Percentiles rank a stretch among this genome's conserved stretches.
Conservation (phyloP, 805 yeast genomes). For the Candida schatavii region DNA sequence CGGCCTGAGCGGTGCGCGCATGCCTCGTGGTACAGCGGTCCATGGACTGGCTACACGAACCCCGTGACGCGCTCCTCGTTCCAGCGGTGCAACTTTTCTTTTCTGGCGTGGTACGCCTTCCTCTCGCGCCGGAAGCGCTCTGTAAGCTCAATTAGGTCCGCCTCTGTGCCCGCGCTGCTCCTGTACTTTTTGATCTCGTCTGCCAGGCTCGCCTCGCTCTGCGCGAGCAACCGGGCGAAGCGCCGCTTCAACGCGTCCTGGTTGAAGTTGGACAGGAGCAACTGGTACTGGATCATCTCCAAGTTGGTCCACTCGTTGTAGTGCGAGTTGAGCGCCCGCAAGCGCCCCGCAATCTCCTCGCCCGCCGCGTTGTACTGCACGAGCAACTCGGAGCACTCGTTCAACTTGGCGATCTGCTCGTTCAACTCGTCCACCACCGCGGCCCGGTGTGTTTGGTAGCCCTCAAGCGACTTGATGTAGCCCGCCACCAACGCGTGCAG, state of each 20-base stretch:
- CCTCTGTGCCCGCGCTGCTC: constrained; percentile 10
- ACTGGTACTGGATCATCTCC: constrained; percentile 38
- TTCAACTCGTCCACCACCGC: constrained; percentile 13
- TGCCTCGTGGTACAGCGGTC: too few species aligned
- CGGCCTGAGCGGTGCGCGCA: too few species aligned
- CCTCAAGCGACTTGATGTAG: constrained; percentile 22
- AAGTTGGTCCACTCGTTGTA: constrained; percentile 32
- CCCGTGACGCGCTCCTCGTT: constrained; percentile 44
- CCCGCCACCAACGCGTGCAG: constrained; percentile 31
- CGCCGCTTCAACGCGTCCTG: constrained; percentile 28
- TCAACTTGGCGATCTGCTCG: constrained; percentile 16
- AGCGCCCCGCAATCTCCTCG: constrained; percentile 21
- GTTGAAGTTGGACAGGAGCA: constrained; percentile 36
- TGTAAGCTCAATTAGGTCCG: constrained; percentile 16
- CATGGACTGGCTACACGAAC: constrained; percentile 17
- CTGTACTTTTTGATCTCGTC: constrained; percentile 14
- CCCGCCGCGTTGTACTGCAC: constrained; percentile 19
- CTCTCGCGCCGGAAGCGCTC: constrained; percentile 21
- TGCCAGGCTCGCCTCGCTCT: constrained; percentile 19
- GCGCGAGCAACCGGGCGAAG: constrained; percentile 22
- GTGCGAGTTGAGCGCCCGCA: constrained; percentile 19
- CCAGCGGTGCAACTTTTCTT: constrained; percentile 41
- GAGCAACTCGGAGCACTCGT: constrained; percentile 17
- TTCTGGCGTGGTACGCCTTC: constrained; percentile 30
- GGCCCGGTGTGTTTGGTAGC: constrained; percentile 16